phyloP scores from a whole-genome alignment of 2,329 filamentous ascomycete genomes.

The Ophiostoma sp. region DNA sequence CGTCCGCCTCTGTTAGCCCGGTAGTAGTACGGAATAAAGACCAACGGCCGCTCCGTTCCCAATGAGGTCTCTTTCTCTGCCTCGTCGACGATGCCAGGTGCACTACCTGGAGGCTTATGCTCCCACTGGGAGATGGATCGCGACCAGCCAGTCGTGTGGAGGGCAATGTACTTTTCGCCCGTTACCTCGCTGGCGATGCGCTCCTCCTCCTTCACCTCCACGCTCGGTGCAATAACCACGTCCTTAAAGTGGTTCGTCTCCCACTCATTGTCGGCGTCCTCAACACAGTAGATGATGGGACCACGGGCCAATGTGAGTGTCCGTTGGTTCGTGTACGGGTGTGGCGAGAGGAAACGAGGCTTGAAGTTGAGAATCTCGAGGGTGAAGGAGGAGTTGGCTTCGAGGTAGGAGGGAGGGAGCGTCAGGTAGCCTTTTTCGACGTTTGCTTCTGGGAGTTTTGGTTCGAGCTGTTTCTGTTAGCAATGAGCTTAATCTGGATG shows the following conservation, averaged over 20 bases:
- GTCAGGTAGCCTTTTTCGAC: neutral
- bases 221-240: neutral
- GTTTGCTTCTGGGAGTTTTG: neutral
- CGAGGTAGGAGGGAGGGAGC: slow-evolving; percentile 3
- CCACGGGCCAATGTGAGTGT: slow-evolving; percentile 9
- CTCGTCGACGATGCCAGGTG: neutral
- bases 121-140: neutral
- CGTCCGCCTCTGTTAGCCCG: slow-evolving; percentile 4
- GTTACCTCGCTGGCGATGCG: neutral
- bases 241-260: slow-evolving; percentile 13
- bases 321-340: neutral
- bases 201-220: neutral
- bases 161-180: slow-evolving; percentile 4
- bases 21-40: neutral
- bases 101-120: neutral
- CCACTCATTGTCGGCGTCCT: slow-evolving; percentile 6
- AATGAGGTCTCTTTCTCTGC: neutral
- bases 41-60: neutral
- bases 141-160: neutral
- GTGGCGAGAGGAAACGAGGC: neutral
- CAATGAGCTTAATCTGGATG: neutral
- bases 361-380: neutral
- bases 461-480: neutral
- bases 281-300: slow-evolving; percentile 13
- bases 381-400: neutral